Evolutionary conservation across 2,329 filamentous ascomycete species (phyloP), one percentile per base, ranked within the genome.

Genomic region (Periconia digitata): DNA sequence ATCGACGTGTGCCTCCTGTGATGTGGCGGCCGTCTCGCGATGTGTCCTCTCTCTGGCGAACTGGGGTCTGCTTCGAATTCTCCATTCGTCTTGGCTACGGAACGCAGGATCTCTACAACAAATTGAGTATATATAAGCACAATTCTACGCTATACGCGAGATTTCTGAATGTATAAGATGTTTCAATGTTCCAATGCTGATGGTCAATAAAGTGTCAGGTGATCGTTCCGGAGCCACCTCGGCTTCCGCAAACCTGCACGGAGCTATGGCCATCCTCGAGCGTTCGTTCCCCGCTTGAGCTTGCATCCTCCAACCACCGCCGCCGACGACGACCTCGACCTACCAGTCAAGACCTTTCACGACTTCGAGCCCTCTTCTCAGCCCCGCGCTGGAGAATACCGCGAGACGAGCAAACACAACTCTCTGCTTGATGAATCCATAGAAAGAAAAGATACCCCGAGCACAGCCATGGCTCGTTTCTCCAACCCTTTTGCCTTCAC

Each of bases 401-500:
- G 6, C 10, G 12, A 23, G 22, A 10, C 10, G 38, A 22, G 17
- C 21, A 21, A 21, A 17, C n/a, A 42, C 8, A 5, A 27, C 17
- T n/a, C 21, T 29, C 29, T 17, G 8, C 37, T 46, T 17, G 23
- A 42, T 38, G 50, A 47, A 44, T 47, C 49, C 47, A 51, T 47
- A 50, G 53, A 43, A 39, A 32, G n/a, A 15, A 32, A 32, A 44
- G 34, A 45, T 48, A 50, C 37, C 44, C 39, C 27, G 44, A 42
- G 55, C 52, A 32, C 47, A 51, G 35, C 27, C 47, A 71, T 71
- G 68, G 66, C 62, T 54, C 67, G 66, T 49, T 24, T 63, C 38
- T 60, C 62, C 39, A 74, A 73, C 53, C 77, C 76, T 5, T 62
- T 96, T 64, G 86, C 85, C 51, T 99, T 97, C 73, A 84, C 84